Conservation (phyloP, 2,329 filamentous ascomycete species). For the Sporothrix luriei region DNA sequence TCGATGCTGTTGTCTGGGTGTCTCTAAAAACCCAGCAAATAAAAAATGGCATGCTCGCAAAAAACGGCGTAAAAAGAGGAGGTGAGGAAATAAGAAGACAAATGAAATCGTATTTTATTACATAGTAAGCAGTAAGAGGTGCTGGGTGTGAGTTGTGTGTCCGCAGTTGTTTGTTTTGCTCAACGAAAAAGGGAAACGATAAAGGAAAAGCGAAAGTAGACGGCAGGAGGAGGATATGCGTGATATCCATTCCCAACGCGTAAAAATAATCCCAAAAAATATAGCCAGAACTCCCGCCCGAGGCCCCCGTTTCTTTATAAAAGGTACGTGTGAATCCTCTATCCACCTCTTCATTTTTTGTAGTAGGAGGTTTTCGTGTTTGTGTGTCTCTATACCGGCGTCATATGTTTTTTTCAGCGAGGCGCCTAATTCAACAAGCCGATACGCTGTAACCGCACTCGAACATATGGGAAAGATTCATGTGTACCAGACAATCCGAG, state of each 20-base stretch:
- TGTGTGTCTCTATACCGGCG: background rate
- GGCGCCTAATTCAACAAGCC: background rate
- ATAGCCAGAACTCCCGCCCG: conserved; percentile 37
- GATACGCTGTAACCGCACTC: background rate
- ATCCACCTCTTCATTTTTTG: conserved; percentile 28
- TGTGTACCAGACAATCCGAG: background rate
- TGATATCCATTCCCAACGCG: conserved; percentile 19
- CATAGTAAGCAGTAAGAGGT: conserved; percentile 29
- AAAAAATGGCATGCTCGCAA: background rate
- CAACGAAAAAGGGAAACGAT: background rate
- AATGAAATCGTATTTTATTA: conserved; percentile 33
- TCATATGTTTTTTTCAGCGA: background rate
- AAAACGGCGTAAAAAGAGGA: background rate
- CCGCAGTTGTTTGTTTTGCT: conserved; percentile 28
- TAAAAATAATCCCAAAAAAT: conserved; percentile 33
- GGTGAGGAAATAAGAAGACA: conserved; percentile 16
- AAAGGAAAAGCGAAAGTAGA: background rate
- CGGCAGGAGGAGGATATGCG: conserved; percentile 15
- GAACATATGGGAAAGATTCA: background rate
- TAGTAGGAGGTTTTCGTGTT: background rate
- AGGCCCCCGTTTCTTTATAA: conserved; percentile 25
- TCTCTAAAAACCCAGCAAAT: background rate
- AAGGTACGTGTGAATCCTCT: conserved; percentile 24
- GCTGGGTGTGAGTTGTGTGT: conserved; percentile 4
- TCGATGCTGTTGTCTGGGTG: background rate